Conservation (phyloP, 1,284 basidiomycete species). For the Laetiporus sulphureus region DNA sequence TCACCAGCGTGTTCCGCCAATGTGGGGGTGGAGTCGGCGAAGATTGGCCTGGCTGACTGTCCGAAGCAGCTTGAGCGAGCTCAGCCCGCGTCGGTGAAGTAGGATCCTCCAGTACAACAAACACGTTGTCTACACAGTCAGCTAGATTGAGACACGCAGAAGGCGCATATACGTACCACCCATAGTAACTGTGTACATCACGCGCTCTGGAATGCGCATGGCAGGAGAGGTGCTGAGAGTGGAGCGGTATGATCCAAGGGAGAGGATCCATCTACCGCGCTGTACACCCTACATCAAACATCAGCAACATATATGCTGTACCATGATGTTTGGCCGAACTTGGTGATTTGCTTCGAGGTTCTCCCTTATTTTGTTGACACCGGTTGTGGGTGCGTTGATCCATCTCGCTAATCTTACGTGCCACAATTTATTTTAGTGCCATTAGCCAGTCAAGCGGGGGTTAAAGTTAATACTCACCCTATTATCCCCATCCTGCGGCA, state of each 20-base stretch:
- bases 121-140: constrained; percentile 49
- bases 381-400: constrained; percentile 69
- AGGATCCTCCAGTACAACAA: constrained; percentile 70
- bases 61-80: constrained; percentile 29
- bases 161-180: constrained; percentile 28
- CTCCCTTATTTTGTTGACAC: constrained; percentile 56
- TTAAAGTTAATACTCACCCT: constrained; percentile 13
- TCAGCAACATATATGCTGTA: background rate
- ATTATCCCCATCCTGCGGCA: constrained; percentile 12
- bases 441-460: background rate
- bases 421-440: no score
- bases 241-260: constrained; percentile 67
- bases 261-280: constrained; percentile 59
- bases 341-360: constrained; percentile 68
- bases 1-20: constrained; percentile 68
- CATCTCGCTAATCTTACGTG: constrained; percentile 64
- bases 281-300: constrained; percentile 39
- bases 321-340: constrained; percentile 28
- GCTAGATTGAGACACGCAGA: background rate
- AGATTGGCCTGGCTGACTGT: constrained; percentile 12
- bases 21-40: constrained; percentile 41
- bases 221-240: constrained; percentile 48
- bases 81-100: constrained; percentile 59
- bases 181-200: constrained; percentile 70
- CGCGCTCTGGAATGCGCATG: constrained; percentile 49